Evolutionary conservation across 179 eudicot species (phyloP), one percentile per base, ranked within the genome.

Genomic region (Nepenthes alata): DNA sequence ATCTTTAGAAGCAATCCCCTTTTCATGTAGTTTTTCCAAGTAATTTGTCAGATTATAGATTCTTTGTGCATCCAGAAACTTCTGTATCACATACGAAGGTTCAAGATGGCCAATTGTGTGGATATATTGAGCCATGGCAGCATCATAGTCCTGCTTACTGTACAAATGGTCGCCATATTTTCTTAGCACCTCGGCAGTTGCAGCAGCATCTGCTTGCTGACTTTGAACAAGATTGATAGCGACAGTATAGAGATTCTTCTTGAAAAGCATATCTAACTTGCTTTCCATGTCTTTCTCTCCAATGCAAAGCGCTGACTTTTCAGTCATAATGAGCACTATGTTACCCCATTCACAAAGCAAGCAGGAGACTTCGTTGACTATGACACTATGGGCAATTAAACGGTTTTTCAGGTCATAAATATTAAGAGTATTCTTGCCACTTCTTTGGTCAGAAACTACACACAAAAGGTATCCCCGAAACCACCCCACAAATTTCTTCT

Each of bases 221-320:
- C 79, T 89, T 62, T 85, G 97, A 67, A 93, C 98, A 66, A 93
- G 88, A 80, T 93, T 87, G 58, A 89, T 89, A 58, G 98, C 98
- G 15, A 93, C 98, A 13, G 95, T 70, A 69, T 93, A 93, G 41
- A 89, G 85, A 74, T 87, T 93, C 74, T 89, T 93, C 77, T 87
- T 93, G 67, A 85, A 93, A 58, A 93, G 95, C 78, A 93, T 81
- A 72, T 93, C 98, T 68, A 93, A 74, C 73, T 93, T 93, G 85
- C 97, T 93, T 64, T 93, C 96, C 98, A 93, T 93, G 65, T 93
- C 97, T 73, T 93, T 93, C 74, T 93, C 98, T 59, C 95, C 97
- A 60, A 89, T 75, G 70, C 91, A 83, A 35, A 93, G 47, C 53
- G 75, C 93, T 34, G 96, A 81, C 59, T 83, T 83, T 70, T 93